These are phyloP conservation scores for Diplogelasinospora grovesii DNA, from an alignment of 495 filamentous ascomycete genomes.

Conservation along the genomic window DNA sequence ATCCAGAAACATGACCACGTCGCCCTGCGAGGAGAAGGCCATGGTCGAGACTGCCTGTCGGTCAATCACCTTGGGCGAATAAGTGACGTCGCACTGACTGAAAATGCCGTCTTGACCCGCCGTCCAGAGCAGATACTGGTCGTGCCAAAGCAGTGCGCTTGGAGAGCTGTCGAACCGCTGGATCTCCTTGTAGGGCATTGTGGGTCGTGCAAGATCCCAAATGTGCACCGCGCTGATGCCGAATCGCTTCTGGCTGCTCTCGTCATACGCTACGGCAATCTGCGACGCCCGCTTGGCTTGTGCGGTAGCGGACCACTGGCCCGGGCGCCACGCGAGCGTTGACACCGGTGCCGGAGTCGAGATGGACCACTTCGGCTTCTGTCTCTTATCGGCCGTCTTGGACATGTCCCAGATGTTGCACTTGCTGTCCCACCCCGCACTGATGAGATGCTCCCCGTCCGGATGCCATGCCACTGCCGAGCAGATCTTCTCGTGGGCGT, in stretches of 20 bases:
- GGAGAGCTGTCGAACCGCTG: slow-evolving; percentile 65
- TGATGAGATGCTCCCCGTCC: slow-evolving; percentile 83
- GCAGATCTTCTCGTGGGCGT: slow-evolving; percentile 73
- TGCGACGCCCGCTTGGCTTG: slow-evolving; percentile 55
- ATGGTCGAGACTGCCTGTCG: slow-evolving; percentile 58
- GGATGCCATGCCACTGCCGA: slow-evolving; percentile 91
- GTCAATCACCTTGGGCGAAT: slow-evolving; percentile 72
- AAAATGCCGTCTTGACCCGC: slow-evolving; percentile 79
- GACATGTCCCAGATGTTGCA: slow-evolving; percentile 93
- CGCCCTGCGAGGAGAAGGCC: slow-evolving; percentile 53
- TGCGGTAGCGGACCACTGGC: slow-evolving; percentile 62
- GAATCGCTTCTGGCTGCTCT: slow-evolving; percentile 38
- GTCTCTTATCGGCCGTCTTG: slow-evolving; percentile 64
- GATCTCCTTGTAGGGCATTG: slow-evolving; percentile 81
- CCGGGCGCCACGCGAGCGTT: slow-evolving; percentile 79
- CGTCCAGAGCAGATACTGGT: slow-evolving; percentile 86
- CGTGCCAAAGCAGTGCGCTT: slow-evolving; percentile 80
- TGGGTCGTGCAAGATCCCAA: slow-evolving; percentile 86
- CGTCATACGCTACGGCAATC: slow-evolving; percentile 47
- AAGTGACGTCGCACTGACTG: slow-evolving; percentile 81
- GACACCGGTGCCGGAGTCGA: slow-evolving; percentile 57
- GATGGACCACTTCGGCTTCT: slow-evolving; percentile 64
- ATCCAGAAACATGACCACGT: slow-evolving; percentile 51
- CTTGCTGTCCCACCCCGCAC: slow-evolving; percentile 72
- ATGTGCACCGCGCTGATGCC: slow-evolving; percentile 72